These are phyloP conservation scores for Quercus suber DNA, from an alignment of 306 rosid genomes.

Conservation along the genomic window DNA sequence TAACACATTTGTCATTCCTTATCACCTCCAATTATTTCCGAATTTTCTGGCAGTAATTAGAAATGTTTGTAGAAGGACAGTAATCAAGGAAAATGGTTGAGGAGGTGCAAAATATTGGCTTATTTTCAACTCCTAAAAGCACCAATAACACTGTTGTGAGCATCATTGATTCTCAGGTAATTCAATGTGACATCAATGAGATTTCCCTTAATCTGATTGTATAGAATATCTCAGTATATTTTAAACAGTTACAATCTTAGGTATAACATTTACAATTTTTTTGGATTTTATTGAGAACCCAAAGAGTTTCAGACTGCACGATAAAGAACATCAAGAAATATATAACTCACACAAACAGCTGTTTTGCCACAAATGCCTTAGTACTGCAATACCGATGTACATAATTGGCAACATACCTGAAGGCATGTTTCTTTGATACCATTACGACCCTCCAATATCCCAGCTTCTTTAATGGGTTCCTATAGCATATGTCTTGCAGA, in stretches of 20 bases:
- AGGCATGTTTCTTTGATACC: conserved; percentile 98
- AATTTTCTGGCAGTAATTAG: background rate
- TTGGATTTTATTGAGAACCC: background rate
- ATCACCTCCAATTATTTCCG: background rate
- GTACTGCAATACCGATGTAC: background rate
- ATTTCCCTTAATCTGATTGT: background rate
- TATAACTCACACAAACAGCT: background rate
- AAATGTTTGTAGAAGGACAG: background rate
- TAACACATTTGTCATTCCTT: background rate
- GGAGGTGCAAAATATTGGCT: background rate
- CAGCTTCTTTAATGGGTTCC: conserved; percentile 99
- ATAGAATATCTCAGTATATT: background rate
- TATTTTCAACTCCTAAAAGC: conserved; percentile 4
- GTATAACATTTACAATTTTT: background rate
- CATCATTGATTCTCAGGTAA: conserved; percentile 7
- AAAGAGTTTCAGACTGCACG: background rate
- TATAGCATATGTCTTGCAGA: conserved; percentile 24
- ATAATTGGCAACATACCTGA: conserved; percentile 56
- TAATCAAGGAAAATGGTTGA: background rate
- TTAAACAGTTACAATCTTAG: background rate
- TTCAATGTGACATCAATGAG: conserved; percentile 15
- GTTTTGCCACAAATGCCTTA: background rate
- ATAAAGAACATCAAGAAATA: background rate
- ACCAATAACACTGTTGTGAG: conserved; percentile 1
- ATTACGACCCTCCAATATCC: conserved; percentile 96